Evolutionary conservation across 305 asterid genomes (phyloP).

Genomic region (Rubia occidens): DNA sequence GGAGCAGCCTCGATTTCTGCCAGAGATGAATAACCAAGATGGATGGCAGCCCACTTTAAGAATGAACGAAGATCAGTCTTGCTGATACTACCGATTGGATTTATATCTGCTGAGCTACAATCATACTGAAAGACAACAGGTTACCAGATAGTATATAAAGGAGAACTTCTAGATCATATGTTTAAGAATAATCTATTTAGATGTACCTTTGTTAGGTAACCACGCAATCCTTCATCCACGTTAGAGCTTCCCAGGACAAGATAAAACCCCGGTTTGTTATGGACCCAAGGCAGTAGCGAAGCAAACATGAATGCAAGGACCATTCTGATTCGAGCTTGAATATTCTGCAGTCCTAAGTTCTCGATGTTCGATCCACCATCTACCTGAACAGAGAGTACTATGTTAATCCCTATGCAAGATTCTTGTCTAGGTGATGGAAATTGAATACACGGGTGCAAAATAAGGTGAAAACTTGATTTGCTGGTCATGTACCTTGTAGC

Average conservation of each 20-base stretch:
- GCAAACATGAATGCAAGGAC: constrained; percentile 94
- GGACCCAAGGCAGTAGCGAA: constrained; percentile 96
- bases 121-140: constrained; percentile 53
- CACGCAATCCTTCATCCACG: constrained; percentile 95
- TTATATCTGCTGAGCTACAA: constrained; percentile 96
- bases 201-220: constrained; percentile 85
- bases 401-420: constrained; percentile 1
- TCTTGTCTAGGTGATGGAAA: constrained; percentile 10
- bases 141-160: neutral
- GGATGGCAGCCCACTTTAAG: constrained; percentile 81
- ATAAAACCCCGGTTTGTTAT: constrained; percentile 86
- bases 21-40: constrained; percentile 78
- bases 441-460: constrained; percentile 2
- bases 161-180: neutral
- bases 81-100: constrained; percentile 94
- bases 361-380: constrained; percentile 96
- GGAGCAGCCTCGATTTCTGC: constrained; percentile 97
- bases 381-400: constrained; percentile 47
- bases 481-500: constrained; percentile 55
- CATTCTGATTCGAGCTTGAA: constrained; percentile 97
- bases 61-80: constrained; percentile 81
- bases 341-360: constrained; percentile 83
- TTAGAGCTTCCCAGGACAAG: constrained; percentile 97
- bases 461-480: constrained; percentile 5
- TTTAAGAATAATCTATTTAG: neutral